Conservation (phyloP, 2,329 filamentous ascomycete species). For the Berkeleyomyces rouxiae region DNA sequence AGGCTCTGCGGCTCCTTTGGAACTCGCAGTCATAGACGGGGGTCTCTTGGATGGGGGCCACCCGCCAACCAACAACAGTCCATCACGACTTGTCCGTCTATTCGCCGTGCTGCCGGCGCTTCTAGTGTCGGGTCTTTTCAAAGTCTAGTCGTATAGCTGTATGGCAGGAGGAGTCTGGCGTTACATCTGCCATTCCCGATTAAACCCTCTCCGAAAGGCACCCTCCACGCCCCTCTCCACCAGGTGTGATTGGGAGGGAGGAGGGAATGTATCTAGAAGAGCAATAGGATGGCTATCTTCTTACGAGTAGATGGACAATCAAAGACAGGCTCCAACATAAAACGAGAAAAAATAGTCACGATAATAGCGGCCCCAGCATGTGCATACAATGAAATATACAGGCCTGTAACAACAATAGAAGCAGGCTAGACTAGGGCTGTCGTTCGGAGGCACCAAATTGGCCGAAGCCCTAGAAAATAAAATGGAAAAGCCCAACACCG, state of each 20-base stretch:
- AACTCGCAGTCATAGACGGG: background rate
- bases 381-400: too few relatives aligned
- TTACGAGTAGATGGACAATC: too few relatives aligned
- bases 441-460: background rate
- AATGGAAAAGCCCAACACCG: background rate
- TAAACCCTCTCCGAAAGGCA: background rate
- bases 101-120: background rate
- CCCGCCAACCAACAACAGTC: background rate
- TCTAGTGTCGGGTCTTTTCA: background rate
- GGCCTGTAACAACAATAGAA: background rate
- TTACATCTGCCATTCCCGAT: background rate
- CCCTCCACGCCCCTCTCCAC: background rate
- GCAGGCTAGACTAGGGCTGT: background rate
- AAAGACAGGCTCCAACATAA: too few relatives aligned
- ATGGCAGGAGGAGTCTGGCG: background rate
- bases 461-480: background rate
- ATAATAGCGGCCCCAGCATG: too few relatives aligned
- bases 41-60: background rate
- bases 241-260: background rate
- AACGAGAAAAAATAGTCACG: background rate
- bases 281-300: too few relatives aligned
- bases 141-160: background rate
- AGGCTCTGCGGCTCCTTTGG: constrained; percentile 5
- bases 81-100: background rate
- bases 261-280: background rate